A percentile compares a stretch with the other conserved stretches of the same genome.
These are phyloP conservation scores for Eryngium alpinum DNA, from an alignment of 140 eudicot genomes.

Conservation along the genomic window DNA sequence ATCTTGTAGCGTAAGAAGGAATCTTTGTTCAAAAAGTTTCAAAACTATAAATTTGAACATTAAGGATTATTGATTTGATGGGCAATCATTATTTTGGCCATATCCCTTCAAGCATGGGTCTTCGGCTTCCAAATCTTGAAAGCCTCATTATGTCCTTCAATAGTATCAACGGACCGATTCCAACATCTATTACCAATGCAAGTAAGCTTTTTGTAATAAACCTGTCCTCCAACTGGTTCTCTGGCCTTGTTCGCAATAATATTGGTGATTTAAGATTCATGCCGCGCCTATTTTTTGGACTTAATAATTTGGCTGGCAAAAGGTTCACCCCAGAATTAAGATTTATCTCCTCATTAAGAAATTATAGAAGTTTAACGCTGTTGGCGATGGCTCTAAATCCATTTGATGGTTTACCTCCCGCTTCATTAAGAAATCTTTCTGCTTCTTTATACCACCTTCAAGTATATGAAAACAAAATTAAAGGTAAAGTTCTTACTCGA, in stretches of 20 bases:
- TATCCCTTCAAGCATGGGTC: constrained; percentile 32
- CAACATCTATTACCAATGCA: constrained; percentile 33
- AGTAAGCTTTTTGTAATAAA: constrained; percentile 20
- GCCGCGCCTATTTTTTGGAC: constrained; percentile 5
- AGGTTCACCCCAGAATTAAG: constrained; percentile 8
- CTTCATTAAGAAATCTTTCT: constrained; percentile 39
- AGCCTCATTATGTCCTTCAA: constrained; percentile 9
- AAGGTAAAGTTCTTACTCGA: constrained; percentile 33
- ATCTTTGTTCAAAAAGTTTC: no score
- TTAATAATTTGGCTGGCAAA: constrained; percentile 26
- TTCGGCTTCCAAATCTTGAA: constrained; percentile 34
- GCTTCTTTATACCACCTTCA: constrained; percentile 12
- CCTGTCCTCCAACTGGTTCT: constrained; percentile 25
- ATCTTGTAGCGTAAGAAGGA: no score
- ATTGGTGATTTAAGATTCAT: constrained; percentile 23
- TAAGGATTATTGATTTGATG: constrained; percentile 12
- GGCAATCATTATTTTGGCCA: constrained; percentile 20
- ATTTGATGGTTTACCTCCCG: constrained; percentile 29
- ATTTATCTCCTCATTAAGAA: constrained; percentile 32
- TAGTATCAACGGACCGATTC: constrained; percentile 25
- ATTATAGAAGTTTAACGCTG: constrained; percentile 17
- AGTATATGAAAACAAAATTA: constrained; percentile 24
- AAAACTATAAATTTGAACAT: no score
- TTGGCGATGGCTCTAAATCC: constrained; percentile 24
- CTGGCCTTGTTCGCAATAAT: constrained; percentile 26